These are phyloP conservation scores for Berkeleyomyces rouxiae DNA, from an alignment of 2,329 filamentous ascomycete species.

Conservation along the genomic window DNA sequence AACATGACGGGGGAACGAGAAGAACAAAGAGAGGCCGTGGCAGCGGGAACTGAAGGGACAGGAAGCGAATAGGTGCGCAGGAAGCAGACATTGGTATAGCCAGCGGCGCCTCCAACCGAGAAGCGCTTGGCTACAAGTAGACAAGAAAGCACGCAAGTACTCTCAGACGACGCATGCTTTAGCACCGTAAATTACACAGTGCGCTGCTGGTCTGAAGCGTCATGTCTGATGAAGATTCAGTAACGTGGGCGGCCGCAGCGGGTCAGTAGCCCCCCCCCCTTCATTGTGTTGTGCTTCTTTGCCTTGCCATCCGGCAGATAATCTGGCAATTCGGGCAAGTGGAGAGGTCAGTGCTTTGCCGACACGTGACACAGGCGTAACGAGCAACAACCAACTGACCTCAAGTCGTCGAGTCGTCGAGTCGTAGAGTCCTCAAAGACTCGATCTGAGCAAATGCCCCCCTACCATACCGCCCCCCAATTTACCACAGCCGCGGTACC, in stretches of 20 bases:
- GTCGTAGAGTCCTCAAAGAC: too few relatives aligned
- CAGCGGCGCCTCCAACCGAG: not conserved
- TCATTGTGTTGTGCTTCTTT: not conserved
- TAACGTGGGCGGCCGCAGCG: not conserved
- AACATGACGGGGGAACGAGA: not conserved
- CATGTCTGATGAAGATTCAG: not conserved
- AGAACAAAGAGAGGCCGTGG: not conserved
- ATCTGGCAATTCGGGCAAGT: not conserved
- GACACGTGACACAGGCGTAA: not conserved
- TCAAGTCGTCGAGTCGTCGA: not conserved
- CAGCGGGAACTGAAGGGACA: not conserved
- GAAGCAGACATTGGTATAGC: not conserved
- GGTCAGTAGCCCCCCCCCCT: not conserved
- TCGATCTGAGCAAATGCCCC: too few relatives aligned
- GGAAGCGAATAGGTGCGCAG: not conserved
- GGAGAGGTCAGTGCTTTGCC: not conserved
- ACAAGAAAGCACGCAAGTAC: too few relatives aligned
- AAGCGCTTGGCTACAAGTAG: not conserved
- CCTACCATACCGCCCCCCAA: not conserved
- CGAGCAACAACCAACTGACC: not conserved
- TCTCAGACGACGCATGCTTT: too few relatives aligned
- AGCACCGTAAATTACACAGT: not conserved
- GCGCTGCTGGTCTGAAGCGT: not conserved
- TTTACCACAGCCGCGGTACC: not conserved
- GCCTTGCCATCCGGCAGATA: not conserved